These are phyloP conservation scores for Capsicum chinense DNA, from an alignment of 257 asterid species.

Conservation along the genomic window DNA sequence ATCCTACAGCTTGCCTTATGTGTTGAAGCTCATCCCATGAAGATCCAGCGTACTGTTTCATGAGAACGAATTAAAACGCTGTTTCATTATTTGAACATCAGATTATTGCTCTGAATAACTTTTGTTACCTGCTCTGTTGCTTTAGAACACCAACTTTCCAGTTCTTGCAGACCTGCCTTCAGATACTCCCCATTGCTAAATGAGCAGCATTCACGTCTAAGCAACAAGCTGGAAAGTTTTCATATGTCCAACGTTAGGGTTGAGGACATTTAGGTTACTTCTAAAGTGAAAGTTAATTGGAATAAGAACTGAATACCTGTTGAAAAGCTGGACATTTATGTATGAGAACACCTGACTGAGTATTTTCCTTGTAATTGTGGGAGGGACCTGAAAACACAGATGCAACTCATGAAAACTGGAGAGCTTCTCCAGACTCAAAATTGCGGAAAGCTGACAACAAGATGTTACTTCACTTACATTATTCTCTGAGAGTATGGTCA, in stretches of 20 bases:
- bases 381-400: slow-evolving; percentile 62
- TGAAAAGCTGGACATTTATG: slow-evolving; percentile 95
- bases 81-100: background rate
- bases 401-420: slow-evolving; percentile 22
- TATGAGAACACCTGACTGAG: slow-evolving; percentile 92
- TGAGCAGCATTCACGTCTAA: slow-evolving; percentile 96
- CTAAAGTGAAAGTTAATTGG: slow-evolving; percentile 14
- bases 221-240: slow-evolving; percentile 66
- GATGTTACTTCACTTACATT: slow-evolving; percentile 51
- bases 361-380: slow-evolving; percentile 70
- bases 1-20: slow-evolving; percentile 86
- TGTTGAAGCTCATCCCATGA: slow-evolving; percentile 95
- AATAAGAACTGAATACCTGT: slow-evolving; percentile 61
- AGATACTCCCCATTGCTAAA: slow-evolving; percentile 95
- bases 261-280: background rate
- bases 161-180: slow-evolving; percentile 86
- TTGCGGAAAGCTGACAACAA: slow-evolving; percentile 30
- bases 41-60: slow-evolving; percentile 67
- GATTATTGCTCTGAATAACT: background rate
- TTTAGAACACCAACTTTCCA: slow-evolving; percentile 80
- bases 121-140: slow-evolving; percentile 65
- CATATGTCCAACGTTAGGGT: slow-evolving; percentile 26
- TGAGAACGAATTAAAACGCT: background rate
- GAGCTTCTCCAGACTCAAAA: slow-evolving; percentile 28
- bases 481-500: slow-evolving; percentile 67